Evolutionary conservation across 257 asterid species (phyloP), one percentile per base, ranked within the genome.

Genomic region (Solanum lycopersicoides): DNA sequence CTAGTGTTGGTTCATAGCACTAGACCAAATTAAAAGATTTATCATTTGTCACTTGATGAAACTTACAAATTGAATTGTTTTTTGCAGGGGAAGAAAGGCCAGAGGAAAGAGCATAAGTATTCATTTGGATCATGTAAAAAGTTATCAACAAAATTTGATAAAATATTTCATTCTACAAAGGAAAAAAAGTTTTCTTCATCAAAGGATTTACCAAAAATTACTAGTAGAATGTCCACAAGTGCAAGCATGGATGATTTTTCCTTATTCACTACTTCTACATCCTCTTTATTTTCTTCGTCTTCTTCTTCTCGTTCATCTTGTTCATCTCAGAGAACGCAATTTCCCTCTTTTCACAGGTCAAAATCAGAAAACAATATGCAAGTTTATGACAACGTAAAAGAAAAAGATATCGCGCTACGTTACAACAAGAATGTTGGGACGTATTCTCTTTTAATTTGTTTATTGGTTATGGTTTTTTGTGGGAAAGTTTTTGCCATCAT

Each of bases 401-500:
- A 39, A 35, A 59, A 77, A 50, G 83, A 42, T 42, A 50, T 42
- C 35, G 83, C 34, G 4, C 82, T 85, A 11, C 18, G 30, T 18
- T 86, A 37, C 37, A 88, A 44, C 14, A 12, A 65, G 32, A 87
- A 80, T 1, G 53, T 90, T 32, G 95, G 93, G 35, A 66, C 92
- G 4, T 90, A 88, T 72, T 77, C 88, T 34, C 60, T 92, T 53
- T 20, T 94, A 83, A 87, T 90, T 66, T 93, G 94, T 75, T 88
- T 95, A 88, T 72, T 90, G 72, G 91, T 92, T 30, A 83, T 94
- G 87, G 84, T 90, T 21, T 80, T 90, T 9, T 92, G 93, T 90
- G 97, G 98, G 2, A 94, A 93, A 88, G 91, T 85, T 82, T 88
- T 92, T n/a, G 97, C 98, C 3, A 88, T 94, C 37, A 41, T 93